Conservation (phyloP, 106 monocot genomes). For the Platanthera zijinensis region DNA sequence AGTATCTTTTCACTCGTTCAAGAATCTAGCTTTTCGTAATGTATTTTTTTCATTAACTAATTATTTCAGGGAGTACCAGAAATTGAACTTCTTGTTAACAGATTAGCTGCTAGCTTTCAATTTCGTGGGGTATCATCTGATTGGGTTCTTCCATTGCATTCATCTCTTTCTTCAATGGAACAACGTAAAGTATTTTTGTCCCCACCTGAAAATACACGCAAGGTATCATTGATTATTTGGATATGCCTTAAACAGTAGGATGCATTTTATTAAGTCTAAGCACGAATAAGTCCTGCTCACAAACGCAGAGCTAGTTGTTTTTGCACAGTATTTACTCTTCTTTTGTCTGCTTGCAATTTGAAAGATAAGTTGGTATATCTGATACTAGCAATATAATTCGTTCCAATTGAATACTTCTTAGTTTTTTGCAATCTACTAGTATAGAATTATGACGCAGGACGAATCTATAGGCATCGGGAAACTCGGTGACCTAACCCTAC, state of each 20-base stretch:
- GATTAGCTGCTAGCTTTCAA: slow-evolving; percentile 54
- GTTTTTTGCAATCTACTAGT: neutral
- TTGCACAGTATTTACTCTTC: neutral
- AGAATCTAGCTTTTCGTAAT: no score
- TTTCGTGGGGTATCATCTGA: slow-evolving; percentile 76
- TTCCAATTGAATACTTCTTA: neutral
- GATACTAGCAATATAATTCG: neutral
- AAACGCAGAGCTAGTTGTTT: neutral
- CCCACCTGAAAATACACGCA: slow-evolving; percentile 69
- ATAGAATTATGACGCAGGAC: no score
- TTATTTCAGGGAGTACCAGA: slow-evolving; percentile 73
- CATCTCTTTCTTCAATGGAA: slow-evolving; percentile 76
- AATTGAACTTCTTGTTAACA: slow-evolving; percentile 83
- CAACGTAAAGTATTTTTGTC: slow-evolving; percentile 78
- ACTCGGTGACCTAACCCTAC: no score
- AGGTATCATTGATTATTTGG: slow-evolving; percentile 36
- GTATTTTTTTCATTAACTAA: no score
- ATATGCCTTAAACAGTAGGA: neutral
- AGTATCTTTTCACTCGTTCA: slow-evolving; percentile 12
- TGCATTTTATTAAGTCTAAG: slow-evolving; percentile 1
- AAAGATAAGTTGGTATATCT: neutral
- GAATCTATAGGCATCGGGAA: no score
- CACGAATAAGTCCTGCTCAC: neutral
- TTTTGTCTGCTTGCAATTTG: neutral
- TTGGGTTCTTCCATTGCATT: slow-evolving; percentile 97